phyloP scores from a whole-genome alignment of 257 asterid species.

The Marsdenia floribunda region DNA sequence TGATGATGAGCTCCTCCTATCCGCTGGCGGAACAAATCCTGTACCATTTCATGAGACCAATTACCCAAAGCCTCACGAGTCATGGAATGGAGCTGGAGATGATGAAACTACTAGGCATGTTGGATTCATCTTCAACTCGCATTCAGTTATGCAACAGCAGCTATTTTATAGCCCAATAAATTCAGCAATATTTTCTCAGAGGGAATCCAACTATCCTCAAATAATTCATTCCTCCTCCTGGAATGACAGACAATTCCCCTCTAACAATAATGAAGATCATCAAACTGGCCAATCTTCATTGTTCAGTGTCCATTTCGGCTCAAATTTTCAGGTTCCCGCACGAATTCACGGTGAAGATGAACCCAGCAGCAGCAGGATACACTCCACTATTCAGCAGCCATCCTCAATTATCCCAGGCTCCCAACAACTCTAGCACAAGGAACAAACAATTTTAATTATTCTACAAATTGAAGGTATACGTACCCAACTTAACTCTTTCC shows the following conservation, averaged over 20 bases:
- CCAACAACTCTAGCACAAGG: not conserved
- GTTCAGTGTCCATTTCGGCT: constrained; percentile 27
- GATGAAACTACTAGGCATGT: constrained; percentile 14
- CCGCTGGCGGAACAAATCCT: constrained; percentile 11
- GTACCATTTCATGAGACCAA: constrained; percentile 21
- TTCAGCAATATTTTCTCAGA: constrained; percentile 19
- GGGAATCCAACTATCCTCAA: constrained; percentile 37
- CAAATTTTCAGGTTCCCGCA: constrained; percentile 44
- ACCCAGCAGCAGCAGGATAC: not conserved
- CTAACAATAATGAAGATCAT: constrained; percentile 5
- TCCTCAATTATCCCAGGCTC: not conserved
- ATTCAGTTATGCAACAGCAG: constrained; percentile 19
- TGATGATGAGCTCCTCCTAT: not conserved
- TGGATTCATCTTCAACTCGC: constrained; percentile 26
- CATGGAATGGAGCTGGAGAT: constrained; percentile 23
- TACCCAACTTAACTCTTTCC: not conserved
- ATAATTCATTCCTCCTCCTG: constrained; percentile 17
- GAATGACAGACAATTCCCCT: constrained; percentile 29
- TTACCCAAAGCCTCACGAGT: constrained; percentile 19
- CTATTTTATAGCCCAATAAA: constrained; percentile 21
- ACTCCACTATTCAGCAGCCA: not conserved
- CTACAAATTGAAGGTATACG: not conserved
- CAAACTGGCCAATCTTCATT: constrained; percentile 23
- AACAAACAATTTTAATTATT: not conserved
- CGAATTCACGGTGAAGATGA: constrained; percentile 44